Percentiles rank a stretch among this genome's conserved stretches.
Conservation (phyloP, 1,284 basidiomycete genomes). For the Ceraceosorus guamensis region DNA sequence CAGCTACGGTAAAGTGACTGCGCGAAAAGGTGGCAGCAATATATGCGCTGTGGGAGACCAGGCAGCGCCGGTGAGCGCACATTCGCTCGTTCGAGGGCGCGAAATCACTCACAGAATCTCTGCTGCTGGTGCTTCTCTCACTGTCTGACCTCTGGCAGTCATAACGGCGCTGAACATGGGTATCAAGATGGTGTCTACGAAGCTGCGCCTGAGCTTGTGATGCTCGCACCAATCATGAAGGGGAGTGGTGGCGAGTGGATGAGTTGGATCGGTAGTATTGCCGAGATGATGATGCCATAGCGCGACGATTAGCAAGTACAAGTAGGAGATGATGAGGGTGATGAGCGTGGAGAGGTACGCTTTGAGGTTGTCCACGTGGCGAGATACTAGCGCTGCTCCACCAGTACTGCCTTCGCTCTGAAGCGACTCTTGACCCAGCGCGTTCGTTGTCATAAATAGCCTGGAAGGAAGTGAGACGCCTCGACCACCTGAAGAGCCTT, state of each 20-base stretch:
- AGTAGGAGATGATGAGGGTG: conserved; percentile 28
- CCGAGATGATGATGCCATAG: conserved; percentile 25
- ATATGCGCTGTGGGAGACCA: conserved; percentile 13
- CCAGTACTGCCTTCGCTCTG: background rate
- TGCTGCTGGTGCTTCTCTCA: conserved; percentile 27
- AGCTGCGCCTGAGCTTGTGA: conserved; percentile 13
- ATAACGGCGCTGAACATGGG: conserved; percentile 40
- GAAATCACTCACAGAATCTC: conserved; percentile 29
- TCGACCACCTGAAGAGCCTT: conserved; percentile 25
- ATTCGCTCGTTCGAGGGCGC: background rate
- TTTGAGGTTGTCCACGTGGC: background rate
- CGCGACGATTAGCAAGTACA: conserved; percentile 27
- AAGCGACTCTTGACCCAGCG: background rate
- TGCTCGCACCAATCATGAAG: conserved; percentile 15
- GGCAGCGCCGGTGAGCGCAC: background rate
- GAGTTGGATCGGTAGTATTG: conserved; percentile 22
- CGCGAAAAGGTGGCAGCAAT: conserved; percentile 36
- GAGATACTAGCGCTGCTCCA: background rate
- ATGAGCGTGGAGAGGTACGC: conserved; percentile 15
- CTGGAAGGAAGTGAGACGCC: conserved; percentile 24
- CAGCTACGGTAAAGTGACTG: conserved; percentile 37
- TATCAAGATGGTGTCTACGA: conserved; percentile 26
- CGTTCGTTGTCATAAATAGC: background rate
- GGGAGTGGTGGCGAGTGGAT: conserved; percentile 19
- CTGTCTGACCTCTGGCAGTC: conserved; percentile 22